Base-by-base conservation (phyloP, 2,329 filamentous ascomycete species). In the Lojkania enalia region DNA sequence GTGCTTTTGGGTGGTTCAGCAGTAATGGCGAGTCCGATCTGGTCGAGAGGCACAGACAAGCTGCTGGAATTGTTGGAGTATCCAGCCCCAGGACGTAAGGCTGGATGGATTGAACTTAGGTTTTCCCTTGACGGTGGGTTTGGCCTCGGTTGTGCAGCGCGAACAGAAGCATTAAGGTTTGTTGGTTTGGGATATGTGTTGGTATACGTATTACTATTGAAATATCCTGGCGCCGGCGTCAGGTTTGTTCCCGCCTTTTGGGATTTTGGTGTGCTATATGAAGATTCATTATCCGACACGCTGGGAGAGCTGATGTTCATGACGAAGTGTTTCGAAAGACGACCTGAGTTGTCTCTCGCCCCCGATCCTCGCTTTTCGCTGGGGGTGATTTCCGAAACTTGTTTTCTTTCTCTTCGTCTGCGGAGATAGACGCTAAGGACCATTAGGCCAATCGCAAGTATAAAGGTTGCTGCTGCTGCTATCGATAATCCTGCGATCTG, bases 401-500 rank as follows among this genome's bases (percentile, higher is more conserved):
- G 42, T 33, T 54, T 62, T 18, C 55, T 57, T 48, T 68, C 67
- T 42, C 58, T 66, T 32, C 66, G 52, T 41, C 57, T 63, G 35
- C 67, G 53, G 9, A 71, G 46, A 40, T 61, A 71, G 7, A 69
- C 57, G 42, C 66, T 66, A 21, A 70, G 52, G 23, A 60, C 60
- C 61, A 71, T 66, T n/a, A 69, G 54, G 1, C 66, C 68, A 35
- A 69, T 61, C n/a, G 66, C 65, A 40, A 71, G 51, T 20, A 67
- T 59, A 35, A 71, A 66, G 3, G 66, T 58, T 37, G 68, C 63
- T 6, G 61, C 63, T 6, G 62, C 67, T 23, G 68, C 69, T 29
- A 71, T 63, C 5, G 66, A 59, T 12, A 71, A 55, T 4, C 69
- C 69, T 7, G 63, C 64, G 42, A 71, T 71, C 49, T 71, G 67